Percentiles rank a stretch among this genome's conserved stretches.
phyloP scores from a whole-genome alignment of 257 asterid genomes.

The Leptodermis oblonga region DNA sequence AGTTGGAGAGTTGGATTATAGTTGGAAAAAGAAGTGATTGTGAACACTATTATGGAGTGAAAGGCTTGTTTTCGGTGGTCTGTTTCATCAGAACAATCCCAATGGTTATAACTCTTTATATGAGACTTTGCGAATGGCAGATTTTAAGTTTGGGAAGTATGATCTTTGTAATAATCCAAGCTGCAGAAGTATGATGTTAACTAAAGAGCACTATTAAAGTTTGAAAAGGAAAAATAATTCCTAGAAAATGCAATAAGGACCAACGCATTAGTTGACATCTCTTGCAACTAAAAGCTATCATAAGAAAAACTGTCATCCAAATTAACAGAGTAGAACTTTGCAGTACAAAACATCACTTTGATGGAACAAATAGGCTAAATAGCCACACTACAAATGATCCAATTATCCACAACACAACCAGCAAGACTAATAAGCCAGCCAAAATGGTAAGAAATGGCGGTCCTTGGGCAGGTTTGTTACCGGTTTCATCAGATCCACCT shows the following conservation, averaged over 20 bases:
- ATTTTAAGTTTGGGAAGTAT: neutral
- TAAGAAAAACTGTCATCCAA: neutral
- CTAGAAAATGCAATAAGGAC: too few relatives aligned
- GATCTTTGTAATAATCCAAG: neutral
- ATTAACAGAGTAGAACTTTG: neutral
- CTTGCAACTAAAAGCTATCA: neutral
- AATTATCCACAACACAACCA: conserved; percentile 36
- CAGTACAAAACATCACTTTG: conserved; percentile 1
- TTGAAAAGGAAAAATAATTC: neutral
- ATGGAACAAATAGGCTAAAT: conserved; percentile 36
- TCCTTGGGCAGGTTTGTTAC: conserved; percentile 29
- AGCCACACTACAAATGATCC: conserved; percentile 56
- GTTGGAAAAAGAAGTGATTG: neutral
- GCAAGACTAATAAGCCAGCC: conserved; percentile 65
- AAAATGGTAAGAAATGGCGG: conserved; percentile 76
- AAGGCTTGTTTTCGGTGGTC: neutral
- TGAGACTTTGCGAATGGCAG: too few relatives aligned
- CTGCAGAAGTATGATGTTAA: neutral
- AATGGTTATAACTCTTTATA: too few relatives aligned
- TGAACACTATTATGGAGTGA: neutral
- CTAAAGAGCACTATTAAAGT: neutral
- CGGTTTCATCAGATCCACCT: conserved; percentile 30
- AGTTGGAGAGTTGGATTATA: neutral
- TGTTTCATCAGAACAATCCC: too few relatives aligned
- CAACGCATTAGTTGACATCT: too few relatives aligned